phyloP scores from a whole-genome alignment of 2,329 filamentous ascomycete species.

The Hysterium pulicare region DNA sequence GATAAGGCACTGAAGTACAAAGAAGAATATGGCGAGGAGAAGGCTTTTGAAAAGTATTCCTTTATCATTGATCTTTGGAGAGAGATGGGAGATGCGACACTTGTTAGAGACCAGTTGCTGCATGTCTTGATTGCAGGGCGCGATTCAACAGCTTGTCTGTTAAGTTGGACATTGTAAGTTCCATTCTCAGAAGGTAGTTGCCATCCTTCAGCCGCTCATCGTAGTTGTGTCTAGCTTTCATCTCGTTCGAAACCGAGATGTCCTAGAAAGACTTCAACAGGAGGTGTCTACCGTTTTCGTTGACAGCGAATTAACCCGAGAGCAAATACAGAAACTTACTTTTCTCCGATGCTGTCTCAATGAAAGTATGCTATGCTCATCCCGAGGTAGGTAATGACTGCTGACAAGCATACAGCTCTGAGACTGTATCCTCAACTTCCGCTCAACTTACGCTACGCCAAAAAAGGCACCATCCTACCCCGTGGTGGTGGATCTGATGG shows the following conservation, averaged over 20 bases:
- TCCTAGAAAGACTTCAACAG: slow-evolving; percentile 33
- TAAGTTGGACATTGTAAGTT: slow-evolving; percentile 58
- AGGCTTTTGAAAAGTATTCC: slow-evolving; percentile 54
- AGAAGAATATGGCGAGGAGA: slow-evolving; percentile 15
- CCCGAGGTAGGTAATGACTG: too few relatives aligned
- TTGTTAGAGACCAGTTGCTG: slow-evolving; percentile 79
- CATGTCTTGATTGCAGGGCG: slow-evolving; percentile 78
- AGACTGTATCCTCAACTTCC: slow-evolving; percentile 16
- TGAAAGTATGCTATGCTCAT: too few relatives aligned
- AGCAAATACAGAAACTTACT: slow-evolving; percentile 34
- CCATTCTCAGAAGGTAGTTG: too few relatives aligned
- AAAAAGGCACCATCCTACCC: slow-evolving; percentile 15
- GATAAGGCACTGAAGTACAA: not conserved
- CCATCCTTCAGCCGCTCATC: not conserved
- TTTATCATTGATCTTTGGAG: slow-evolving; percentile 79
- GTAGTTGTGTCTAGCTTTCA: slow-evolving; percentile 12
- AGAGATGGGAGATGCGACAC: slow-evolving; percentile 63
- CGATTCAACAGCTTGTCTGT: slow-evolving; percentile 78
- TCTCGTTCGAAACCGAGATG: slow-evolving; percentile 35
- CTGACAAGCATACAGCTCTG: too few relatives aligned
- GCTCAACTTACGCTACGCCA: slow-evolving; percentile 12
- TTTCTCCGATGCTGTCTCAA: slow-evolving; percentile 14
- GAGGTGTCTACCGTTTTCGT: slow-evolving; percentile 46
- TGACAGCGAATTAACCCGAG: slow-evolving; percentile 53
- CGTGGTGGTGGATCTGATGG: slow-evolving; percentile 15